Percentiles rank a stretch among this genome's conserved stretches.
Conservation (phyloP, 2,329 filamentous ascomycete species). For the Penicillium sp. region DNA sequence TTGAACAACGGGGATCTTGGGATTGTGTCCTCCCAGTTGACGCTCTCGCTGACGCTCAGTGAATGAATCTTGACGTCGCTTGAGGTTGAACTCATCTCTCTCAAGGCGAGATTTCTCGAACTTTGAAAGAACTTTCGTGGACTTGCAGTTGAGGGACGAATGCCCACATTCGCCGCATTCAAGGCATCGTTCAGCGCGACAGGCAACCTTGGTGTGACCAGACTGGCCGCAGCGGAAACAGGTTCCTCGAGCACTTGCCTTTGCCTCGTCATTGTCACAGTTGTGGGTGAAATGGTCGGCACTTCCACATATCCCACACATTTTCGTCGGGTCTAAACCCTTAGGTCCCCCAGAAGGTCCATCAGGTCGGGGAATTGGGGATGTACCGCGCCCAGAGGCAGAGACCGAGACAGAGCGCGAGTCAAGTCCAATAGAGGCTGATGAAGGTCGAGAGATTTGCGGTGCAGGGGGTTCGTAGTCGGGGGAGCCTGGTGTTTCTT, state of each 20-base stretch:
- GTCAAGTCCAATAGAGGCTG: constrained; percentile 19
- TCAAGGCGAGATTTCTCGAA: constrained; percentile 34
- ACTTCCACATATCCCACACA: constrained; percentile 47
- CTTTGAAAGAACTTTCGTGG: constrained; percentile 33
- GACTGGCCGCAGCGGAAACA: constrained; percentile 43
- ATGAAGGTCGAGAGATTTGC: constrained; percentile 32
- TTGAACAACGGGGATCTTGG: constrained; percentile 41
- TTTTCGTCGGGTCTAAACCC: constrained; percentile 42
- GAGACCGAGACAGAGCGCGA: constrained; percentile 19
- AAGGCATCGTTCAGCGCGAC: constrained; percentile 41
- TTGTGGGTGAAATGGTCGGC: constrained; percentile 42
- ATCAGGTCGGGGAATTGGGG: constrained; percentile 24
- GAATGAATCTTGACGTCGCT: constrained; percentile 31
- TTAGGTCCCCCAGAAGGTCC: constrained; percentile 43
- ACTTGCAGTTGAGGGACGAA: constrained; percentile 31
- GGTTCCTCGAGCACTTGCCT: constrained; percentile 34
- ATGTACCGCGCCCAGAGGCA: constrained; percentile 26
- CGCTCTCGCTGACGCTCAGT: constrained; percentile 38
- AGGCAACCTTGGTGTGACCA: constrained; percentile 38
- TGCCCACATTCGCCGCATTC: constrained; percentile 47
- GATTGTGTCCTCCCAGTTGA: constrained; percentile 45
- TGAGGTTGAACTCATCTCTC: constrained; percentile 37
- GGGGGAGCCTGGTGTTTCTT: constrained; percentile 6
- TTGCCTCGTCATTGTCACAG: constrained; percentile 46
- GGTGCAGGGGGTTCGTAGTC: constrained; percentile 19